Evolutionary conservation across 2,329 filamentous ascomycete genomes (phyloP).

Genomic region (Epichloe bromicola): DNA sequence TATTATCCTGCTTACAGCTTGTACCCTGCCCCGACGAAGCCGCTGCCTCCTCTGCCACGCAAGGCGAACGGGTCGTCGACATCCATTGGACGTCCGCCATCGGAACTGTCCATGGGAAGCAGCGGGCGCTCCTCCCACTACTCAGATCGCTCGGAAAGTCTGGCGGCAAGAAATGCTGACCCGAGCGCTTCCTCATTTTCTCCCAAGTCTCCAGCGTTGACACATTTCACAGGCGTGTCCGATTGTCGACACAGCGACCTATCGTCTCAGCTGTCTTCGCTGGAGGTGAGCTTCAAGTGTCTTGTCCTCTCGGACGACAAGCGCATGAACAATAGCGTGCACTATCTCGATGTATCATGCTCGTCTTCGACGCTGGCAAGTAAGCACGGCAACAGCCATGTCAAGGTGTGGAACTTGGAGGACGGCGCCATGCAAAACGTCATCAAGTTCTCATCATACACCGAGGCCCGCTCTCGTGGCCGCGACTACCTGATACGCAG

Average conservation of each 20-base stretch:
- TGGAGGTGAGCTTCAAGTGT: constrained; percentile 11
- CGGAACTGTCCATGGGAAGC: constrained; percentile 1
- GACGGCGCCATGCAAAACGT: constrained; percentile 57
- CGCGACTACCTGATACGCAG: constrained; percentile 30
- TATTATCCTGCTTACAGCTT: constrained; percentile 3
- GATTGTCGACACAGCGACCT: background rate
- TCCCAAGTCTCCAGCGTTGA: background rate
- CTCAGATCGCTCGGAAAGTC: constrained; percentile 2
- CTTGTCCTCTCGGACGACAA: constrained; percentile 15
- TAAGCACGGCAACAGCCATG: constrained; percentile 49
- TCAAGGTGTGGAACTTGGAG: constrained; percentile 81
- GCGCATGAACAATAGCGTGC: constrained; percentile 19
- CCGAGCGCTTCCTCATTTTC: background rate
- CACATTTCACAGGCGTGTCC: background rate
- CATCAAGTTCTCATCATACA: constrained; percentile 27
- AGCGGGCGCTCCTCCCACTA: constrained; percentile 4
- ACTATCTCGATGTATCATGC: constrained; percentile 23
- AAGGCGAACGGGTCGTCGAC: constrained; percentile 1
- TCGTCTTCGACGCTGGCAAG: constrained; percentile 21
- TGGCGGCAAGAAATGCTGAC: background rate
- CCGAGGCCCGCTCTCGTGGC: constrained; percentile 23
- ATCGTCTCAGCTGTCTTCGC: background rate
- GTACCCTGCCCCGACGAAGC: constrained; percentile 5
- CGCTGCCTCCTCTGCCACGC: constrained; percentile 4
- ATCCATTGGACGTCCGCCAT: constrained; percentile 4